A percentile compares a stretch with the other conserved stretches of the same genome.
Evolutionary conservation across 2,329 filamentous ascomycete genomes (phyloP).

Genomic region (Fusarium praegraminearum): DNA sequence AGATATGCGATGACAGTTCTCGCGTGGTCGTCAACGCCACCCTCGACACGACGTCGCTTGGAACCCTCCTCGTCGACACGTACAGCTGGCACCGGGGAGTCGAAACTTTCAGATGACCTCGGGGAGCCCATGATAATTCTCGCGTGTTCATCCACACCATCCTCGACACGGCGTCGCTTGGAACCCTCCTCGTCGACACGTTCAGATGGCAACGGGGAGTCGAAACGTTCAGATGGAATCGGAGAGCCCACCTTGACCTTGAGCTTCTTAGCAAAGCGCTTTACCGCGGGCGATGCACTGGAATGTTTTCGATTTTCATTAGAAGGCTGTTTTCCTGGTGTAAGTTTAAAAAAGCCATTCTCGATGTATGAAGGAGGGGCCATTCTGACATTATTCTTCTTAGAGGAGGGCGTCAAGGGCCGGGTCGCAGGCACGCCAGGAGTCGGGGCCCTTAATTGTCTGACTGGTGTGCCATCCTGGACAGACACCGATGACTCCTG

Average conservation of each 20-base stretch:
- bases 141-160: no score
- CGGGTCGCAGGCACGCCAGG: accelerated
- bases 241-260: neutral
- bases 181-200: neutral
- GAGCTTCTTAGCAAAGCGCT: neutral
- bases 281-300: neutral
- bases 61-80: no score
- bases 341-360: neutral
- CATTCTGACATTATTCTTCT: neutral
- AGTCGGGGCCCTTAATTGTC: no score
- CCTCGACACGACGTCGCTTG: neutral
- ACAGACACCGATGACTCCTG: neutral
- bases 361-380: neutral
- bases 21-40: neutral
- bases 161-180: neutral
- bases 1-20: neutral
- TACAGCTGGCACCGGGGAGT: no score
- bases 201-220: neutral
- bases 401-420: accelerated
- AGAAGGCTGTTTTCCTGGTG: neutral
- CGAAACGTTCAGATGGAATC: neutral
- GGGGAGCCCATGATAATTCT: no score
- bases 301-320: no score
- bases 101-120: no score
- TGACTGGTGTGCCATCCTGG: accelerated